Percentiles rank a stretch among this genome's conserved stretches.
Conservation (phyloP, 2,329 filamentous ascomycete genomes). For the Dichotomopilus funicola region DNA sequence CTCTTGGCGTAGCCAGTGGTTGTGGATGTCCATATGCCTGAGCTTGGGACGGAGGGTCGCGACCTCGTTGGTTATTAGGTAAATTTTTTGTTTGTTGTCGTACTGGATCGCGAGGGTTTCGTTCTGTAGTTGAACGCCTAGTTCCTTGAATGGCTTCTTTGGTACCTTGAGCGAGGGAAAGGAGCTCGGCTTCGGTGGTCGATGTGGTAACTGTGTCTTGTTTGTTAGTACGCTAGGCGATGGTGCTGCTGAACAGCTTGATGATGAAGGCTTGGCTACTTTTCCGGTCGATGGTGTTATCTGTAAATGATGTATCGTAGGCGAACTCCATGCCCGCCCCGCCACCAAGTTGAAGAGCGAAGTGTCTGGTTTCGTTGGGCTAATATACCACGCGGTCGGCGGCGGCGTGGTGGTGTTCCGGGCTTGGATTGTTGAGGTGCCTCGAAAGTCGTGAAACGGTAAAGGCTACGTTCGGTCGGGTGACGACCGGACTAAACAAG, state of each 20-base stretch:
- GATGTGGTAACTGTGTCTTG: constrained; percentile 6
- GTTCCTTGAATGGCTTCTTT: constrained; percentile 1
- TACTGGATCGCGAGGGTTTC: neutral
- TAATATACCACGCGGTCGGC: neutral
- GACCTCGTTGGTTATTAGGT: constrained; percentile 1
- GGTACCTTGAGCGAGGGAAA: neutral
- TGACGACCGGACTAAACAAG: constrained; percentile 7
- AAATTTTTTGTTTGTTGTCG: constrained; percentile 6
- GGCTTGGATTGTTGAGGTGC: neutral
- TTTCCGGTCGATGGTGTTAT: constrained; percentile 1
- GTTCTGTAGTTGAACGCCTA: neutral
- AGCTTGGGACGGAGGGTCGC: constrained; percentile 1
- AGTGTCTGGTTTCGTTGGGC: neutral
- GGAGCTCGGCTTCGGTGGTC: constrained; percentile 1
- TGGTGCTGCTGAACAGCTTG: neutral
- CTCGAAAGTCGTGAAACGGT: neutral
- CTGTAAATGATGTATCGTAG: neutral
- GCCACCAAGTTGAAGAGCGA: neutral
- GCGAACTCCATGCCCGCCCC: neutral
- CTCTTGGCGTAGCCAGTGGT: constrained; percentile 8
- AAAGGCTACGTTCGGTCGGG: constrained; percentile 7
- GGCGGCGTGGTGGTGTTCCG: neutral
- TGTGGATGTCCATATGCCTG: constrained; percentile 9
- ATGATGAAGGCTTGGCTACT: constrained; percentile 9
- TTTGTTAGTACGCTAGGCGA: constrained; percentile 7